Percentiles rank a stretch among this genome's conserved stretches.
phyloP scores from a whole-genome alignment of 208 protist genomes.

The Blastocrithidia nonstop region DNA sequence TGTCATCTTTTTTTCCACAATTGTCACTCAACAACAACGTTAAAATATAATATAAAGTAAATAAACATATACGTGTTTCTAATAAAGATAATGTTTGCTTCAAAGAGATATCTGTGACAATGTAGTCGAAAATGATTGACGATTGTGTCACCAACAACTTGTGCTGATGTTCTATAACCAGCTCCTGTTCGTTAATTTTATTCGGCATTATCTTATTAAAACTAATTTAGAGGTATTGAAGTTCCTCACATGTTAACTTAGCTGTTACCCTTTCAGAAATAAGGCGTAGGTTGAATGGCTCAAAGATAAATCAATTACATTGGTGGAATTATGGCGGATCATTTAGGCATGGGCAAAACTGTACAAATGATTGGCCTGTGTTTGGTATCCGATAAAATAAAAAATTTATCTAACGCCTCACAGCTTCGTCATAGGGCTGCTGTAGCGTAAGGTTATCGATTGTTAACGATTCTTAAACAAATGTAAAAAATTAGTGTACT shows the following conservation, averaged over 20 bases:
- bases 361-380: constrained; percentile 86
- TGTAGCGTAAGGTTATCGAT: constrained; percentile 29
- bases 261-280: constrained; percentile 81
- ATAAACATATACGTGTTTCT: background rate
- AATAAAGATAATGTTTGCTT: too few species aligned
- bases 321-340: constrained; percentile 84
- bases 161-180: constrained; percentile 22
- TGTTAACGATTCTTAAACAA: constrained; percentile 70
- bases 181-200: constrained; percentile 62
- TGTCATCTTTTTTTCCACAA: background rate
- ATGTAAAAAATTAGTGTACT: constrained; percentile 70
- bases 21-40: background rate
- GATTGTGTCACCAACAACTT: too few species aligned
- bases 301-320: constrained; percentile 54
- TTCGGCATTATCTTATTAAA: constrained; percentile 56
- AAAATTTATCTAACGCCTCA: constrained; percentile 12
- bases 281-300: constrained; percentile 84
- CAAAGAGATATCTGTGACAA: too few species aligned
- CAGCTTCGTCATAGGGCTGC: constrained; percentile 12
- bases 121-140: too few species aligned
- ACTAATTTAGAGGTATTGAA: constrained; percentile 37
- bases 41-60: background rate
- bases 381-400: constrained; percentile 44
- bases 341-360: constrained; percentile 86
- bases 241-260: constrained; percentile 44